Evolutionary conservation across 352 stramenopile species (phyloP), one percentile per base, ranked within the genome.

Genomic region (Phytophthora pluvialis): DNA sequence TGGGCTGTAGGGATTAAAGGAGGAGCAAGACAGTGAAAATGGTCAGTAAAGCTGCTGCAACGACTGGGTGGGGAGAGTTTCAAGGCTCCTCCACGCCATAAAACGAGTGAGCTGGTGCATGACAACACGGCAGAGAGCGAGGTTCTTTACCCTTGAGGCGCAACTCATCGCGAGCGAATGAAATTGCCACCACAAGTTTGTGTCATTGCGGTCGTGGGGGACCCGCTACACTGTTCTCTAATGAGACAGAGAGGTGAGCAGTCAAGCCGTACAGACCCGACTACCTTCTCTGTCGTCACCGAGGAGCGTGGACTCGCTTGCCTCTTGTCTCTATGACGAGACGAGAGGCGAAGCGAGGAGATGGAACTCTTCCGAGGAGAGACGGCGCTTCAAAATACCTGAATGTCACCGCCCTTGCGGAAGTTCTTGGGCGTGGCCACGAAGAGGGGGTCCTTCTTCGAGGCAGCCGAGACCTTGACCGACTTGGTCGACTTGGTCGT

Each of bases 391-490:
- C 64, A 74, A 72, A 86, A 81, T 96, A 95, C 93, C 87, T 98
- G 96, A 85, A 99, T 93, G 73, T 98, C 93, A 75, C 96, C 93
- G 64, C 98, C 98, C 67, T 99, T 94, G 78, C 95, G 86, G 81
- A 98, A 98, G 81, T 94, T 98, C 72, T 97, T 97, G 62, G 96
- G 96, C 49, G 80, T 82, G 54, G 91, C 80, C 50, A 89, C 88
- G 89, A 99, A 99, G 50, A 99, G 88, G 18, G 97, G 97, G 78
- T 96, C 67, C 66, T 97, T 93, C 78, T 96, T 89, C 54, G 82
- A 78, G 62, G 82, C 86, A 49, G 73, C 70, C 42, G 73, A 79
- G 40, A 77, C 72, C 78, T 95, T 90, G 60, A 87, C 92, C 44
- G 80, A 70, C 75, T 90, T 91, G 56, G 72, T 76, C 55, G 77